Conservation (phyloP, 768 basidiomycete species). For the Leccinum obscurum region DNA sequence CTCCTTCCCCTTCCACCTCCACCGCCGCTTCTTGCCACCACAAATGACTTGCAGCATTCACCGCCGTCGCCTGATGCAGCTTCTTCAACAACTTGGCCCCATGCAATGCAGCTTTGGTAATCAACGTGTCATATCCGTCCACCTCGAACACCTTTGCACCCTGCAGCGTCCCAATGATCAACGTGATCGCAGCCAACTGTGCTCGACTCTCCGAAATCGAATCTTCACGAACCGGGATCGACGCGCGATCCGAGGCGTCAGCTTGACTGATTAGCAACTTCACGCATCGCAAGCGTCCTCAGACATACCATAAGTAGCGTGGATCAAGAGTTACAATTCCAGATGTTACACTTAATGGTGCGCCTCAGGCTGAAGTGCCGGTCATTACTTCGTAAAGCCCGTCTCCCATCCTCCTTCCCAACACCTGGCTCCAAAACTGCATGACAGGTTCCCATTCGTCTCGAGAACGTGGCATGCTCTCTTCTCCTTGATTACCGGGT, state of each 20-base stretch:
- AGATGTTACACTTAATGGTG: background rate
- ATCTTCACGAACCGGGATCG: too few relatives aligned
- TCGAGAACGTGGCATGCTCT: slow-evolving; percentile 74
- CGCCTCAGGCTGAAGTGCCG: slow-evolving; percentile 15
- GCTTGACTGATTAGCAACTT: background rate
- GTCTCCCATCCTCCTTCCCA: slow-evolving; percentile 55
- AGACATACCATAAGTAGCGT: background rate
- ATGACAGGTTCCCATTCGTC: slow-evolving; percentile 85
- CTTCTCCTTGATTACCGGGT: slow-evolving; percentile 27
- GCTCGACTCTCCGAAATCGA: too few relatives aligned
- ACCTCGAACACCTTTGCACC: too few relatives aligned
- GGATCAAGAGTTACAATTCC: background rate
- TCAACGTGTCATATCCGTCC: too few relatives aligned
- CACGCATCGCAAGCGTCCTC: background rate
- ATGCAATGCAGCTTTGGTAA: too few relatives aligned
- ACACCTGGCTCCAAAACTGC: slow-evolving; percentile 78
- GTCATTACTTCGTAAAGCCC: slow-evolving; percentile 72
- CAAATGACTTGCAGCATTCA: too few relatives aligned
- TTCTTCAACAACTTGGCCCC: too few relatives aligned
- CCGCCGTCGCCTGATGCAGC: too few relatives aligned
- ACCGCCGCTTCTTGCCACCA: too few relatives aligned
- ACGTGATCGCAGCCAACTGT: too few relatives aligned
- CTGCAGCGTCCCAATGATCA: too few relatives aligned
- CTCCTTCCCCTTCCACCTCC: too few relatives aligned
- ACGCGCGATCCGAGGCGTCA: background rate